phyloP scores from a whole-genome alignment of 768 basidiomycete genomes.

The Leccinum obscurum region DNA sequence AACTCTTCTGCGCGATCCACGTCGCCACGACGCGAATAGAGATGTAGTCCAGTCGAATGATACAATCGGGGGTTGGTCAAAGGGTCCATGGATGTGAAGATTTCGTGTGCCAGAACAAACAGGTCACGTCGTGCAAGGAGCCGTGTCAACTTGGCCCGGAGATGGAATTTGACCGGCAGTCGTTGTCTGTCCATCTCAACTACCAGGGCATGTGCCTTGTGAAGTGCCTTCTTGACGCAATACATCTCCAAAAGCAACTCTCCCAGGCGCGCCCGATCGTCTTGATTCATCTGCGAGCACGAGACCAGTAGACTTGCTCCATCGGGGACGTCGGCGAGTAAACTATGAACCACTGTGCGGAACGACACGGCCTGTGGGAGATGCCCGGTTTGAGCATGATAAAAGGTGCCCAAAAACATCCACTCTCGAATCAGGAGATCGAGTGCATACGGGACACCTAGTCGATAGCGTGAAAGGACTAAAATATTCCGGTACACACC shows the following conservation, averaged over 20 bases:
- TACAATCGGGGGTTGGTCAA: constrained; percentile 19
- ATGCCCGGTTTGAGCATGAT: constrained; percentile 7
- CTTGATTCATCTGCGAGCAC: constrained; percentile 25
- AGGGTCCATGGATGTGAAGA: constrained; percentile 39
- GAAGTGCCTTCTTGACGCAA: constrained; percentile 31
- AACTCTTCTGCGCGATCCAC: constrained; percentile 41
- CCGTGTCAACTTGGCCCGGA: constrained; percentile 41
- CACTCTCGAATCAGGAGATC: constrained; percentile 43
- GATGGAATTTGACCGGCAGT: constrained; percentile 29
- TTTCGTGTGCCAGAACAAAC: constrained; percentile 44
- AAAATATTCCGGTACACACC: constrained; percentile 40
- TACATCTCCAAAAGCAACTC: constrained; percentile 44
- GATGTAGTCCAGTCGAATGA: constrained; percentile 48
- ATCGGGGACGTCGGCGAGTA: constrained; percentile 35
- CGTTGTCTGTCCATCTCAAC: constrained; percentile 40
- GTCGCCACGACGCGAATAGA: constrained; percentile 56
- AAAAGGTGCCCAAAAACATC: constrained; percentile 30
- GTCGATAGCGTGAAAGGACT: constrained; percentile 35
- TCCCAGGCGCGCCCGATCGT: constrained; percentile 34
- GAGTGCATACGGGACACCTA: constrained; percentile 35
- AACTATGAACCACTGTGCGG: constrained; percentile 25
- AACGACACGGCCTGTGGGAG: constrained; percentile 26
- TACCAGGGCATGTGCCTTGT: constrained; percentile 42
- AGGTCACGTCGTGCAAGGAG: constrained; percentile 41
- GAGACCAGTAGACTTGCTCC: constrained; percentile 29